Evolutionary conservation across 2,329 filamentous ascomycete genomes (phyloP).

Genomic region (Aspergillus clavatus): DNA sequence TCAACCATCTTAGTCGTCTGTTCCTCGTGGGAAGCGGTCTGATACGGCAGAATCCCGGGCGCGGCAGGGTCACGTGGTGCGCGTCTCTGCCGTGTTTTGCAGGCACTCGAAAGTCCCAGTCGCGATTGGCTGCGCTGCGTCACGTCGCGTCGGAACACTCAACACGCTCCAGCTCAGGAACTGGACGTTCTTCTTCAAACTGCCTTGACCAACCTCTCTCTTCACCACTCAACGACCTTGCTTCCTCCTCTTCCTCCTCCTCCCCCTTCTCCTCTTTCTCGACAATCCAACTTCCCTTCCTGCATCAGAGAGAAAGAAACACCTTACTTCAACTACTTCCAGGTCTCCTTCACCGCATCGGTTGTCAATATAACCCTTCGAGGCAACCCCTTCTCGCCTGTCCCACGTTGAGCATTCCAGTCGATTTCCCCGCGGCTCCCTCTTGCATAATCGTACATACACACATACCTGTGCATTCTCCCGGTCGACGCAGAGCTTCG

Average conservation of each 20-base stretch:
- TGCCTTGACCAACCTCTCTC: too few species aligned
- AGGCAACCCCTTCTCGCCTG: neutral
- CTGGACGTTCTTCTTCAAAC: too few species aligned
- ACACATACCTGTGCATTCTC: conserved; percentile 28
- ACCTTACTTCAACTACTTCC: conserved; percentile 15
- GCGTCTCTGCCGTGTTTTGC: conserved; percentile 28
- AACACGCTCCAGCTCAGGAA: conserved; percentile 19
- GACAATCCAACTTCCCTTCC: neutral
- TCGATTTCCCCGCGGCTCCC: conserved; percentile 20
- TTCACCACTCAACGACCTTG: conserved; percentile 13
- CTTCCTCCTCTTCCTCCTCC: conserved; percentile 8
- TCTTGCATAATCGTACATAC: conserved; percentile 22
- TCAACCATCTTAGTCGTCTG: neutral
- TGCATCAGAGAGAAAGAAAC: neutral
- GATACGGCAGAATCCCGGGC: conserved; percentile 9
- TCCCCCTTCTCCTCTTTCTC: conserved; percentile 11
- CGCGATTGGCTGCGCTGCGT: conserved; percentile 39
- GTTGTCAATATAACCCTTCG: neutral
- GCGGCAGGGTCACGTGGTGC: conserved; percentile 20
- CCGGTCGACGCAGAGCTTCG: conserved; percentile 26
- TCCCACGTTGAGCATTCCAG: conserved; percentile 27
- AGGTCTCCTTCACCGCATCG: conserved; percentile 4
- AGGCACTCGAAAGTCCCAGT: conserved; percentile 11
- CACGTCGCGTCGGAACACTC: conserved; percentile 32
- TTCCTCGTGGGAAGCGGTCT: neutral